Evolutionary conservation across 129 eudicot species (phyloP).

Genomic region (Flaveria trinervia): DNA sequence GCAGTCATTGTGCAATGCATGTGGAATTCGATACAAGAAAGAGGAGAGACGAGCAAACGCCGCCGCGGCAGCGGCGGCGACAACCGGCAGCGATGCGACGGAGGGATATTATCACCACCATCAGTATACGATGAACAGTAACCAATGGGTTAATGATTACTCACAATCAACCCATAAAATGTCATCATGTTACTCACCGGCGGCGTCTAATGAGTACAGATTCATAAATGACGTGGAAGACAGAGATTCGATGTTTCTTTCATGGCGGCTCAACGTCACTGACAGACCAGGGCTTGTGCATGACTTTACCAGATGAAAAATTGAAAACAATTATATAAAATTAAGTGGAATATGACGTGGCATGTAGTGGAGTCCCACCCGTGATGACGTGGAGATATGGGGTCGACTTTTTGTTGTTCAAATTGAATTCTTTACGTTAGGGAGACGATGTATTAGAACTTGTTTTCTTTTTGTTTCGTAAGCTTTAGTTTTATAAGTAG

Average conservation of each 20-base stretch:
- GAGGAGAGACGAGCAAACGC: slow-evolving; percentile 97
- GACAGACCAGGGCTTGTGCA: slow-evolving; percentile 82
- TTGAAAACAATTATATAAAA: too few species aligned
- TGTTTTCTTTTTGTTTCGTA: slow-evolving; percentile 16
- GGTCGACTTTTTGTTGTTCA: slow-evolving; percentile 29
- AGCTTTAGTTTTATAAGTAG: slow-evolving; percentile 44
- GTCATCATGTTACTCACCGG: slow-evolving; percentile 58
- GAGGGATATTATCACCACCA: slow-evolving; percentile 45
- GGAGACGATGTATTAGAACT: slow-evolving; percentile 36
- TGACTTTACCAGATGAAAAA: slow-evolving; percentile 72
- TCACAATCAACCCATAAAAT: slow-evolving; percentile 52
- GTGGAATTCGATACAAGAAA: slow-evolving; percentile 96
- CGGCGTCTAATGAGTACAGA: slow-evolving; percentile 66
- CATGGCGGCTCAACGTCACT: slow-evolving; percentile 82
- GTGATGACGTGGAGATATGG: slow-evolving; percentile 43
- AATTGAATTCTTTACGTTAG: slow-evolving; percentile 47
- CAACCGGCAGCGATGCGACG: slow-evolving; percentile 32
- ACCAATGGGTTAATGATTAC: slow-evolving; percentile 45
- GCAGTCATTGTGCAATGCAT: slow-evolving; percentile 99
- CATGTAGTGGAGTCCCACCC: slow-evolving; percentile 32
- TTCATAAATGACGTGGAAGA: slow-evolving; percentile 73
- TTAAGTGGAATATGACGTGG: slow-evolving; percentile 26
- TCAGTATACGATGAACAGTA: slow-evolving; percentile 45
- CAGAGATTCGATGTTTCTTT: slow-evolving; percentile 65
- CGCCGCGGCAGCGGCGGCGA: slow-evolving; percentile 53